Percentiles rank a stretch among this genome's conserved stretches.
Conservation (phyloP, 495 filamentous ascomycete genomes). For the Opeltia flavorubescens region DNA sequence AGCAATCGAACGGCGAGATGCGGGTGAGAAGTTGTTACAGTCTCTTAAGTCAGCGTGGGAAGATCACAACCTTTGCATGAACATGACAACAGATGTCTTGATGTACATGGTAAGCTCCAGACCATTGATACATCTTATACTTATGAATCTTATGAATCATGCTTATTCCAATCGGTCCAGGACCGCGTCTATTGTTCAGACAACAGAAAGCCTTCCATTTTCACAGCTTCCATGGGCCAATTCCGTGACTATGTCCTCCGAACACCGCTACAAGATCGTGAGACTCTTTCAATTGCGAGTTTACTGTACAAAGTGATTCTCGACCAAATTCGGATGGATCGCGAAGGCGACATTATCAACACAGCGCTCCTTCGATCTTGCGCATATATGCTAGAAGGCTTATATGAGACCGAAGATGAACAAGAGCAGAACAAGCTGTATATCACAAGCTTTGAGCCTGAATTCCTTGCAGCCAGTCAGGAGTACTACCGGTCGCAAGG, state of each 20-base stretch:
- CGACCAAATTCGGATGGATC: slow-evolving; percentile 83
- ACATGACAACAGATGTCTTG: slow-evolving; percentile 91
- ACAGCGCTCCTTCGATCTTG: slow-evolving; percentile 67
- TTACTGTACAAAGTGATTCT: slow-evolving; percentile 71
- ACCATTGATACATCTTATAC: background rate
- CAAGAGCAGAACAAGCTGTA: slow-evolving; percentile 65
- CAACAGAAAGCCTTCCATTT: slow-evolving; percentile 62
- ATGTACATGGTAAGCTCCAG: slow-evolving; percentile 75
- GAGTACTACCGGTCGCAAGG: slow-evolving; percentile 69
- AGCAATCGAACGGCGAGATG: slow-evolving; percentile 57
- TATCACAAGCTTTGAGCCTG: slow-evolving; percentile 64
- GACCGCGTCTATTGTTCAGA: slow-evolving; percentile 70
- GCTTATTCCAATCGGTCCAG: slow-evolving; percentile 18
- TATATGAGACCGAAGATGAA: slow-evolving; percentile 64
- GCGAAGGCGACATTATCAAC: slow-evolving; percentile 82
- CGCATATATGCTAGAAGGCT: slow-evolving; percentile 77
- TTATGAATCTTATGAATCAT: background rate
- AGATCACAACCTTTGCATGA: slow-evolving; percentile 83
- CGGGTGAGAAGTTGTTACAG: slow-evolving; percentile 71
- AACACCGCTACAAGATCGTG: slow-evolving; percentile 25
- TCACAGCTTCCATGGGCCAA: slow-evolving; percentile 65
- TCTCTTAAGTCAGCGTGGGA: slow-evolving; percentile 68
- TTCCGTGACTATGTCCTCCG: slow-evolving; percentile 75
- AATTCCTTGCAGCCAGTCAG: slow-evolving; percentile 55
- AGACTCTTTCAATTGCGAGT: slow-evolving; percentile 41